These are phyloP conservation scores for Fusarium sp. DNA, from an alignment of 2,329 filamentous ascomycete species.

Conservation along the genomic window DNA sequence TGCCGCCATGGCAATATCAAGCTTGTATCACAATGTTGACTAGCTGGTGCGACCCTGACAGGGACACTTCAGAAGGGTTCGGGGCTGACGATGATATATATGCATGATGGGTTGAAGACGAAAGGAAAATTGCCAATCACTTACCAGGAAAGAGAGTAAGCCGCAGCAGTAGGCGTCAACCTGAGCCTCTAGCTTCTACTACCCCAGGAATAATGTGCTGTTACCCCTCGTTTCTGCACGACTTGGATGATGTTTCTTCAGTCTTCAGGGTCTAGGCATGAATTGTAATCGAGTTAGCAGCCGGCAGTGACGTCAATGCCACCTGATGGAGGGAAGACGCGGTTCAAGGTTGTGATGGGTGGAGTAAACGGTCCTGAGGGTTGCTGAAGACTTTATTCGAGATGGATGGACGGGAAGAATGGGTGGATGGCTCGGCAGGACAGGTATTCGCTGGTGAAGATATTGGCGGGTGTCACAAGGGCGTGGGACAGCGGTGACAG, in stretches of 20 bases:
- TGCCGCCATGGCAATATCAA: constrained; percentile 7
- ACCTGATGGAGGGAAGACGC: constrained; percentile 40
- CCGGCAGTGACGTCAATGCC: constrained; percentile 45
- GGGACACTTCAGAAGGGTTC: constrained; percentile 3
- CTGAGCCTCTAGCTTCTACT: constrained; percentile 22
- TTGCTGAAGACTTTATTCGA: constrained; percentile 15
- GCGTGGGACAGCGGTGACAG: constrained; percentile 21
- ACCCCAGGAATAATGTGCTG: constrained; percentile 22
- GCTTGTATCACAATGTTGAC: constrained; percentile 22
- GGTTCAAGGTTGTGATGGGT: constrained; percentile 23
- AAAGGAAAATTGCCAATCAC: constrained; percentile 20
- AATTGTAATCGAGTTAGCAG: constrained; percentile 20
- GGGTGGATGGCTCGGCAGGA: constrained; percentile 20
- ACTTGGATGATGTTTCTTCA: constrained; percentile 22
- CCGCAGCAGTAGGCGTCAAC: constrained; percentile 36
- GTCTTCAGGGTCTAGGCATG: constrained; percentile 21
- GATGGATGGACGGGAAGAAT: constrained; percentile 28
- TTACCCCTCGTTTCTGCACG: constrained; percentile 28
- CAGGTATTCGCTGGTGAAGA: constrained; percentile 21
- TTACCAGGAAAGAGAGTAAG: constrained; percentile 34
- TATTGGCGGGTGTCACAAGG: constrained; percentile 24
- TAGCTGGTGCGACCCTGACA: constrained; percentile 15
- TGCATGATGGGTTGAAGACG: constrained; percentile 12
- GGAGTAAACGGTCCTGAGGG: constrained; percentile 14
- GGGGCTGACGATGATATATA: constrained; percentile 15